These are phyloP conservation scores for Lachnellula subtilissima DNA, from an alignment of 2,329 filamentous ascomycete genomes.

Conservation along the genomic window DNA sequence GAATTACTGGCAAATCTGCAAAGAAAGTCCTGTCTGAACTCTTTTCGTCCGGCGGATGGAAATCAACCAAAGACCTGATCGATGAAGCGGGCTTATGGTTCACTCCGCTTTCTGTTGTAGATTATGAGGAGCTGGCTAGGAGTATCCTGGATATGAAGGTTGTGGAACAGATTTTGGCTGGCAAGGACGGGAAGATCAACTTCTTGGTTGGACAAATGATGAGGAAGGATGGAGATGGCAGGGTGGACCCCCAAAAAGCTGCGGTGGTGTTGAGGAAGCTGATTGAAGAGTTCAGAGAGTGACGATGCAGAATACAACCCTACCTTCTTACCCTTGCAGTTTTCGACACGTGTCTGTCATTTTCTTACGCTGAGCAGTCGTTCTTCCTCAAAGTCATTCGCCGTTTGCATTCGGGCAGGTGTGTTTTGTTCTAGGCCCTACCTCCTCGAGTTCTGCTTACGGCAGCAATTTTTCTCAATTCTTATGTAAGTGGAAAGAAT, in stretches of 20 bases:
- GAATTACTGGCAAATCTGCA: conserved; percentile 51
- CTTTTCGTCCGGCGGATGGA: conserved; percentile 34
- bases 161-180: conserved; percentile 55
- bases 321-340: too few species aligned
- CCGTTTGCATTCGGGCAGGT: too few species aligned
- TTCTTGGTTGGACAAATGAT: conserved; percentile 69
- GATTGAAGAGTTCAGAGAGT: conserved; percentile 30
- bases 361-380: too few species aligned
- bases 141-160: conserved; percentile 51
- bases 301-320: background rate
- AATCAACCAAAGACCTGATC: conserved; percentile 43
- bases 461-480: background rate
- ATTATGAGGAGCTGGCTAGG: conserved; percentile 52
- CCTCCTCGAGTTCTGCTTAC: background rate
- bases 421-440: too few species aligned
- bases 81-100: conserved; percentile 52
- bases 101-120: conserved; percentile 47
- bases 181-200: conserved; percentile 59
- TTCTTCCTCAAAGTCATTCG: too few species aligned
- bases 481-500: background rate
- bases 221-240: conserved; percentile 52
- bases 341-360: too few species aligned
- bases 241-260: conserved; percentile 56
- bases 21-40: conserved; percentile 54
- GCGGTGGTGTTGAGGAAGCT: conserved; percentile 48